Percentiles rank a stretch among this genome's conserved stretches.
phyloP scores from a whole-genome alignment of 805 yeast species.

The Kazachstania bromeliacearum region DNA sequence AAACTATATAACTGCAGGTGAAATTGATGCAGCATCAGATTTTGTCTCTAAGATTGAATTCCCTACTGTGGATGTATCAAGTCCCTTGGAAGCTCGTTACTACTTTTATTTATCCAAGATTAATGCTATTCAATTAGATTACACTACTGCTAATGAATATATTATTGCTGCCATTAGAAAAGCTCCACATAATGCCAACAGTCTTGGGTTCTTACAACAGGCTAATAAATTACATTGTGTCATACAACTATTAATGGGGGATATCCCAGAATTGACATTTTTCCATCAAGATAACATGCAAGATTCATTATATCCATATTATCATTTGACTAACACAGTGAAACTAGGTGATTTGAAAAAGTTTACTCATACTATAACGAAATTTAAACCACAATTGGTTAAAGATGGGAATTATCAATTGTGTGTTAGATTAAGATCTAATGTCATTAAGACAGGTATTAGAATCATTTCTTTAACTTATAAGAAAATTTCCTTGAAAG shows the following conservation, averaged over 20 bases:
- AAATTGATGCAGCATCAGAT: slow-evolving; percentile 78
- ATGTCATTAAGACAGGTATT: slow-evolving; percentile 95
- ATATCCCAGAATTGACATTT: slow-evolving; percentile 79
- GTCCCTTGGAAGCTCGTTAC: slow-evolving; percentile 85
- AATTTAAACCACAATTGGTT: slow-evolving; percentile 52
- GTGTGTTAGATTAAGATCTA: slow-evolving; percentile 84
- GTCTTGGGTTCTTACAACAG: slow-evolving; percentile 80
- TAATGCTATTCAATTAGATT: slow-evolving; percentile 84
- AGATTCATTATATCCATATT: slow-evolving; percentile 65
- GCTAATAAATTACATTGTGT: slow-evolving; percentile 82
- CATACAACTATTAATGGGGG: slow-evolving; percentile 92
- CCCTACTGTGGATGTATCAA: slow-evolving; percentile 67
- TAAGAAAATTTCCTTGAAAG: slow-evolving; percentile 82
- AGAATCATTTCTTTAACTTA: slow-evolving; percentile 86
- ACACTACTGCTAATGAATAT: slow-evolving; percentile 81
- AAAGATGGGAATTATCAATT: slow-evolving; percentile 76
- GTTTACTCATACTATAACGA: slow-evolving; percentile 61
- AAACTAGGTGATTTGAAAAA: slow-evolving; percentile 80
- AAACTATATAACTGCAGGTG: slow-evolving; percentile 67
- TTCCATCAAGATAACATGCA: slow-evolving; percentile 60
- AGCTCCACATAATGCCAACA: slow-evolving; percentile 82
- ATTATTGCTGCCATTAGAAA: slow-evolving; percentile 93
- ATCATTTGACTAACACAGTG: slow-evolving; percentile 83
- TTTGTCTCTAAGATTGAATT: slow-evolving; percentile 82
- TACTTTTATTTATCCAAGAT: slow-evolving; percentile 86